These are phyloP conservation scores for Ceratobasidium sp. DNA, from an alignment of 1,284 basidiomycete species.

Conservation along the genomic window DNA sequence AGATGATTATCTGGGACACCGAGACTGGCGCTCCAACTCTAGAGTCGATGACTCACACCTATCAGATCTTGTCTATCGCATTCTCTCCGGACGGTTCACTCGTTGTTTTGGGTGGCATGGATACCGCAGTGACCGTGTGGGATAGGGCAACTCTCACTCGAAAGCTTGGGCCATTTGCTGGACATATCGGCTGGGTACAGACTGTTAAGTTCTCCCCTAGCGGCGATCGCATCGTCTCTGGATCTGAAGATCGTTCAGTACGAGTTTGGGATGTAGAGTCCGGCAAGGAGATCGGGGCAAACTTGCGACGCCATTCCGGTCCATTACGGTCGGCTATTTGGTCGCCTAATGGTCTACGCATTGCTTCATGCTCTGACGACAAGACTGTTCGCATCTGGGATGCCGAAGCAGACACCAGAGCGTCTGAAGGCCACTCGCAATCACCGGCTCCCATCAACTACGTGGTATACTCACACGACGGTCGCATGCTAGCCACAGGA, in stretches of 20 bases:
- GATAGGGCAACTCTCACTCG: neutral
- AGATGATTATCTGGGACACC: no score
- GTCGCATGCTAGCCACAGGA: neutral
- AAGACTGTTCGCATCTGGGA: neutral
- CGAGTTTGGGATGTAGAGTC: neutral
- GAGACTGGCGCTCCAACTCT: neutral
- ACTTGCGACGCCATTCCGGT: neutral
- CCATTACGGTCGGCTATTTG: no score
- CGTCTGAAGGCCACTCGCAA: neutral
- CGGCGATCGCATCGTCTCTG: no score
- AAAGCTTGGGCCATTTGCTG: neutral
- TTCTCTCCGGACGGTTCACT: constrained; percentile 11
- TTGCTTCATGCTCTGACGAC: constrained; percentile 6
- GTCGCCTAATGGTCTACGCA: neutral
- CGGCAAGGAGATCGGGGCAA: neutral
- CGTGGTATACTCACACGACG: neutral
- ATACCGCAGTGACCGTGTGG: neutral
- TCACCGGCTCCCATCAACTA: no score
- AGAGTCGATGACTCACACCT: neutral
- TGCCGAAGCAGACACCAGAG: neutral
- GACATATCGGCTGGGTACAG: neutral
- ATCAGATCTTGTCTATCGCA: neutral
- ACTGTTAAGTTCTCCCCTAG: no score
- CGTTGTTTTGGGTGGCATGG: neutral
- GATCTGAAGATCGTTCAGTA: no score